Conservation (phyloP, 345 rosid species). For the Euphorbia tirucalli region DNA sequence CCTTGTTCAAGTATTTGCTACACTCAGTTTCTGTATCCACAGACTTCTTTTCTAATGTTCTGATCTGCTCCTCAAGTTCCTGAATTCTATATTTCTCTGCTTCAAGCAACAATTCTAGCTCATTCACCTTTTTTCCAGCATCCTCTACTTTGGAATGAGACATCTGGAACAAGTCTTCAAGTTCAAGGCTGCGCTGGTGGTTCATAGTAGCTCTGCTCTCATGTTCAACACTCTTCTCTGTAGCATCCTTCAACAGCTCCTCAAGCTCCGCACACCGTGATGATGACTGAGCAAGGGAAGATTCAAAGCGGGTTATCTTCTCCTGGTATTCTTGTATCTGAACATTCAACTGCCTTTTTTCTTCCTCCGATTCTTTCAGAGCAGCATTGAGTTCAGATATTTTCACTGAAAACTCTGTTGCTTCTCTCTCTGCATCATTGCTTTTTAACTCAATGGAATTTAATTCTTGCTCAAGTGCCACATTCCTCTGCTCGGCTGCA, state of each 20-base stretch:
- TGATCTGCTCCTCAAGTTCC: constrained; percentile 84
- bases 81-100: constrained; percentile 86
- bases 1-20: constrained; percentile 44
- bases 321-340: constrained; percentile 55
- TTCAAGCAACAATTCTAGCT: constrained; percentile 84
- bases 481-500: constrained; percentile 67
- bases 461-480: constrained; percentile 72
- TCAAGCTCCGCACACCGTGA: constrained; percentile 51
- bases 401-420: constrained; percentile 51
- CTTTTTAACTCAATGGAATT: constrained; percentile 50
- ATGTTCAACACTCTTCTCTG: constrained; percentile 58
- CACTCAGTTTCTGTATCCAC: constrained; percentile 65
- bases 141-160: constrained; percentile 40
- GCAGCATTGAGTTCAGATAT: constrained; percentile 47
- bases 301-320: constrained; percentile 52
- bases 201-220: constrained; percentile 44
- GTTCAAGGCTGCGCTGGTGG: constrained; percentile 30
- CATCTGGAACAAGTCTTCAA: constrained; percentile 29
- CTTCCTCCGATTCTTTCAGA: constrained; percentile 55
- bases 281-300: constrained; percentile 45
- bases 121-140: constrained; percentile 62
- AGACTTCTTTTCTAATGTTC: constrained; percentile 61
- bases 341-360: constrained; percentile 43
- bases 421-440: constrained; percentile 55
- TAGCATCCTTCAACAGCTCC: constrained; percentile 49